Evolutionary conservation across 345 rosid species (phyloP).

Genomic region (Salix caprea): DNA sequence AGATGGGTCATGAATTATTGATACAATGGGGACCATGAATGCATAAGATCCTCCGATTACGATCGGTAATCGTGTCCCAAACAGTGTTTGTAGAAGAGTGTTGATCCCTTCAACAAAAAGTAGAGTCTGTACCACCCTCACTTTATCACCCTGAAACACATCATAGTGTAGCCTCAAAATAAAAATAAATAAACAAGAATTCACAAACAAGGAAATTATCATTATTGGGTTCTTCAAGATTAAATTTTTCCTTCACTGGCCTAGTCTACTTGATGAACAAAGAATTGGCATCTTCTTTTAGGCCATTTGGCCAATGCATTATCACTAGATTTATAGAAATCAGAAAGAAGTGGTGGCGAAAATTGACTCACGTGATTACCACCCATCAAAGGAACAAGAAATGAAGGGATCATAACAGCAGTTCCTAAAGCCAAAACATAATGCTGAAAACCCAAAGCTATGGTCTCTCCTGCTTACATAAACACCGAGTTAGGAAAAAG

Average conservation of each 20-base stretch:
- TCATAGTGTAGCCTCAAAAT: not conserved
- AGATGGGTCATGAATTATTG: constrained; percentile 82
- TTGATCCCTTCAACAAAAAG: constrained; percentile 89
- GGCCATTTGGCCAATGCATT: not conserved
- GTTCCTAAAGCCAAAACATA: constrained; percentile 93
- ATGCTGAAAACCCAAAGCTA: constrained; percentile 93
- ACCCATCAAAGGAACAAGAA: constrained; percentile 97
- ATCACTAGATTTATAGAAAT: not conserved
- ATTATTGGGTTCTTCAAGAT: no score
- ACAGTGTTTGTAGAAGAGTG: constrained; percentile 84
- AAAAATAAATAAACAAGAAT: not conserved
- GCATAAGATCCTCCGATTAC: constrained; percentile 98
- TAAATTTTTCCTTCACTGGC: not conserved
- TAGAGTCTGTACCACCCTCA: constrained; percentile 87
- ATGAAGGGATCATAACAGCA: constrained; percentile 97
- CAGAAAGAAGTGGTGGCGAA: not conserved
- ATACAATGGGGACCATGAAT: constrained; percentile 90
- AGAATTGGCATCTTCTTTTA: not conserved
- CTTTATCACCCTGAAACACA: constrained; percentile 79
- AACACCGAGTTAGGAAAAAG: constrained; percentile 3
- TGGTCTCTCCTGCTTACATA: constrained; percentile 69
- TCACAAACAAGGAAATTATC: no score
- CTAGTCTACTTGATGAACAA: not conserved
- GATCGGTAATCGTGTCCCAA: constrained; percentile 89
- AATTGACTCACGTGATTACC: constrained; percentile 67